Evolutionary conservation across 495 filamentous ascomycete species (phyloP).

Genomic region (Endocarpon pusillum): DNA sequence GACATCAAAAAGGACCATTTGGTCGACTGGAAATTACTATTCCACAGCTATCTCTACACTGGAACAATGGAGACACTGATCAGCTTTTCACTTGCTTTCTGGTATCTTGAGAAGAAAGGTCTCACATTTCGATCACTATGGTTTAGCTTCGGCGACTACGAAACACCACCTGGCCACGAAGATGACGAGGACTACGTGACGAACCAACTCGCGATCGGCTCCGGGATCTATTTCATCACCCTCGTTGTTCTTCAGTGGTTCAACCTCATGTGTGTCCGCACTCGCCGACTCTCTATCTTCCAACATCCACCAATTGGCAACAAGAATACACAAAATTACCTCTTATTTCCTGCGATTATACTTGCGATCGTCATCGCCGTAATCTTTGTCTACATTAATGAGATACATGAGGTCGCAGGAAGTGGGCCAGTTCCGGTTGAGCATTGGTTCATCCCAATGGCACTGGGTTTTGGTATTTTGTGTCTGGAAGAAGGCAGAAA

Average conservation of each 20-base stretch:
- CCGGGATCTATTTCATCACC: slow-evolving; percentile 17
- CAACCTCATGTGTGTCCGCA: slow-evolving; percentile 47
- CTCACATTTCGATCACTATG: slow-evolving; percentile 38
- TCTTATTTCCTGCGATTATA: slow-evolving; percentile 45
- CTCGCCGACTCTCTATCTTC: slow-evolving; percentile 45
- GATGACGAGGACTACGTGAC: slow-evolving; percentile 21
- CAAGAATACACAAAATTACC: slow-evolving; percentile 37
- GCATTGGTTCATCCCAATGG: slow-evolving; percentile 48
- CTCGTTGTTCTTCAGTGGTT: slow-evolving; percentile 36
- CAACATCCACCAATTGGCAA: slow-evolving; percentile 45
- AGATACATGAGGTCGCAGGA: slow-evolving; percentile 32
- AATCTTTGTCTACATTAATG: slow-evolving; percentile 44
- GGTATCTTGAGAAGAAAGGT: slow-evolving; percentile 41
- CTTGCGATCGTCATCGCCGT: slow-evolving; percentile 46
- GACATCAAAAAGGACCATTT: slow-evolving; percentile 41
- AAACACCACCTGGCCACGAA: slow-evolving; percentile 1
- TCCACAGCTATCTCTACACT: slow-evolving; percentile 46
- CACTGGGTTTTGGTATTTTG: slow-evolving; percentile 43
- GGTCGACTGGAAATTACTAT: slow-evolving; percentile 45
- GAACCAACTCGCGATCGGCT: neutral
- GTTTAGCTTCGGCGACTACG: slow-evolving; percentile 20
- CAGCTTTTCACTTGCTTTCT: slow-evolving; percentile 49
- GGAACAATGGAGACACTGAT: slow-evolving; percentile 40
- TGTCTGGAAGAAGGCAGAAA: slow-evolving; percentile 42
- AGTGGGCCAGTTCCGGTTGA: slow-evolving; percentile 42